These are phyloP conservation scores for Coccomyxa sp. DNA, from an alignment of 139 green algal species.

Conservation along the genomic window DNA sequence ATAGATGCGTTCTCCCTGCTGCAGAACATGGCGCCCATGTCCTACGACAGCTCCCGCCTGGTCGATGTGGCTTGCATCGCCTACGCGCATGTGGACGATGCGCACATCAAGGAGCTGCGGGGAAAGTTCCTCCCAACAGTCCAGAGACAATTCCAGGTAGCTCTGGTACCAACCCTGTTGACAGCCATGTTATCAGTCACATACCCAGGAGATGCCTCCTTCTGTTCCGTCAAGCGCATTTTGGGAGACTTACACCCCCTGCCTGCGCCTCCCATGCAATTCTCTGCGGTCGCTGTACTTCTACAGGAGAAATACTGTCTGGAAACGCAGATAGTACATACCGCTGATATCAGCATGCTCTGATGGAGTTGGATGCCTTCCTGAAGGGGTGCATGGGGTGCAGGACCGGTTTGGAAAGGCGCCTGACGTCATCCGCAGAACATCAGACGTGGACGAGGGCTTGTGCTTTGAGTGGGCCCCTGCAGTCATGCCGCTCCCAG, in stretches of 20 bases:
- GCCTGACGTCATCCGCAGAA: not conserved
- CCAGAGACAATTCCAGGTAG: not conserved
- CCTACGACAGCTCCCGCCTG: conserved; percentile 51
- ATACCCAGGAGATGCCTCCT: not conserved
- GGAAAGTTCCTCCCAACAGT: not conserved
- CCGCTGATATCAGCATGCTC: too few species aligned
- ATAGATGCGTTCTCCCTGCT: conserved; percentile 51
- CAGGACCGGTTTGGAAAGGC: not conserved
- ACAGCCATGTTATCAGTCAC: not conserved
- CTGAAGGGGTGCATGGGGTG: too few species aligned
- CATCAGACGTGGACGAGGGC: not conserved
- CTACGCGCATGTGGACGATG: conserved; percentile 3
- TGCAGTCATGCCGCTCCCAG: not conserved
- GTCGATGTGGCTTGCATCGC: conserved; percentile 43
- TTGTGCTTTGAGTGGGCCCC: not conserved
- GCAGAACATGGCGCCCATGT: conserved; percentile 56
- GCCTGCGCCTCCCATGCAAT: too few species aligned
- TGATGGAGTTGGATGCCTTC: too few species aligned
- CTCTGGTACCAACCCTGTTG: too few species aligned
- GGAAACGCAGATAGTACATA: too few species aligned
- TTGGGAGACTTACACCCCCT: too few species aligned
- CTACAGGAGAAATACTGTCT: too few species aligned
- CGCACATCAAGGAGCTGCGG: not conserved
- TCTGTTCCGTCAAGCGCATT: not conserved
- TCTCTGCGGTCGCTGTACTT: too few species aligned